A percentile compares a stretch with the other conserved stretches of the same genome.
Evolutionary conservation across 1,284 basidiomycete genomes (phyloP).

Genomic region (Apiotrichum sp.): DNA sequence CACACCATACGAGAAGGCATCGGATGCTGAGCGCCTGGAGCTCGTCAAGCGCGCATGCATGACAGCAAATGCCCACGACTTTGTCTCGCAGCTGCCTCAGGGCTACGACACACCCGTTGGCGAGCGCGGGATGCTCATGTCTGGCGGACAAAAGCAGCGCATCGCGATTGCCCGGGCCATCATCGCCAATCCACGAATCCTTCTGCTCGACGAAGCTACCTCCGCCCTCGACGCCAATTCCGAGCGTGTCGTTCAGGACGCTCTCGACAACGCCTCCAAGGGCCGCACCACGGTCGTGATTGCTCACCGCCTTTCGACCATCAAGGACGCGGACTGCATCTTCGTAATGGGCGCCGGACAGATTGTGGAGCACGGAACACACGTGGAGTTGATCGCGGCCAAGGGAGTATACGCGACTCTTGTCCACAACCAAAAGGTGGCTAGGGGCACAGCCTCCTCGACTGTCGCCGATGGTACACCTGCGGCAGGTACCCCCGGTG

Average conservation of each 20-base stretch:
- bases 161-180: slow-evolving; percentile 91
- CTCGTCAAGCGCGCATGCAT: slow-evolving; percentile 80
- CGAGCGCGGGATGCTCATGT: slow-evolving; percentile 84
- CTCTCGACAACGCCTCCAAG: slow-evolving; percentile 81
- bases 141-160: slow-evolving; percentile 91
- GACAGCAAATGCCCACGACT: slow-evolving; percentile 86
- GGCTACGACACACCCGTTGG: slow-evolving; percentile 90
- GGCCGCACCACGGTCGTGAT: slow-evolving; percentile 52
- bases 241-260: slow-evolving; percentile 90
- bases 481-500: neutral
- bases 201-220: slow-evolving; percentile 58
- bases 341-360: slow-evolving; percentile 79
- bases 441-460: slow-evolving; percentile 13
- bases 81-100: slow-evolving; percentile 73
- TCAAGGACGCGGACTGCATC: slow-evolving; percentile 58
- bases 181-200: slow-evolving; percentile 70
- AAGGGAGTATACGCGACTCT: slow-evolving; percentile 50
- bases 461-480: neutral
- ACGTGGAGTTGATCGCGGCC: slow-evolving; percentile 51
- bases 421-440: slow-evolving; percentile 36
- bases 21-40: slow-evolving; percentile 68
- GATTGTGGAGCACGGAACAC: slow-evolving; percentile 78
- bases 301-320: slow-evolving; percentile 49
- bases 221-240: slow-evolving; percentile 81
- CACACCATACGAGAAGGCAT: slow-evolving; percentile 58